Base-by-base conservation (phyloP, 129 eudicot genomes). In the Apium graveolens region DNA sequence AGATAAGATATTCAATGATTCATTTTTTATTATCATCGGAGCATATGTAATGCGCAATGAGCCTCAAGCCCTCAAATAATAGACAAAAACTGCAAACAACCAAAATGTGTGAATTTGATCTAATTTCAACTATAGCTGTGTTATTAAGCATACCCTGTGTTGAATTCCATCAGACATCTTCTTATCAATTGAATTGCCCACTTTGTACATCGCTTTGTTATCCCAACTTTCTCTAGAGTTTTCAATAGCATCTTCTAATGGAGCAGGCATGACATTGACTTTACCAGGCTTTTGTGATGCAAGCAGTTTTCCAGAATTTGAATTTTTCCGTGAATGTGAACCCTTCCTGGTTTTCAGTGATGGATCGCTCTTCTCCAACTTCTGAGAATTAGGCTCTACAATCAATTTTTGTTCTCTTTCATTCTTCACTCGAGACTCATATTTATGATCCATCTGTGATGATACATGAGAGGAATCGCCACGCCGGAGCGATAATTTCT, bases 101-200 rank as follows among this genome's bases (percentile, higher is more conserved):
- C 35, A 48, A 38, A 27, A 31, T 18, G 11, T 24, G 13, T 21
- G 24, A 31, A 13, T 38, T 18, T 5, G 7, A 72, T 7, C 13
- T 43, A 44, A 26, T 42, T 43, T 29, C 27, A 42, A 44, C 7
- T 29, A 44, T 27, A 27, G 24, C 8, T 43, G 55, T 11, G 53
- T 43, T 14, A 69, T 8, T 44, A 81, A 55, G 74, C 85, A 55
- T 84, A 95, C 99, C 99, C 86, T 90, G 88, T 86, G 92, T 76
- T 87, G 99, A 48, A 88, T 70, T 38, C 84, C 91, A 48, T 92
- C 96, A 7, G 97, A 70, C 99, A 95, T 95, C 85, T 76, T 86
- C 73, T 78, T 44, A 38, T 84, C 88, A 70, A 71, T 71, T 70
- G 81, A 82, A 74, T 81, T 44, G 73, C 91, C 91, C 49, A 84